Evolutionary conservation across 257 asterid genomes (phyloP).

Genomic region (Ilex aquifolium): DNA sequence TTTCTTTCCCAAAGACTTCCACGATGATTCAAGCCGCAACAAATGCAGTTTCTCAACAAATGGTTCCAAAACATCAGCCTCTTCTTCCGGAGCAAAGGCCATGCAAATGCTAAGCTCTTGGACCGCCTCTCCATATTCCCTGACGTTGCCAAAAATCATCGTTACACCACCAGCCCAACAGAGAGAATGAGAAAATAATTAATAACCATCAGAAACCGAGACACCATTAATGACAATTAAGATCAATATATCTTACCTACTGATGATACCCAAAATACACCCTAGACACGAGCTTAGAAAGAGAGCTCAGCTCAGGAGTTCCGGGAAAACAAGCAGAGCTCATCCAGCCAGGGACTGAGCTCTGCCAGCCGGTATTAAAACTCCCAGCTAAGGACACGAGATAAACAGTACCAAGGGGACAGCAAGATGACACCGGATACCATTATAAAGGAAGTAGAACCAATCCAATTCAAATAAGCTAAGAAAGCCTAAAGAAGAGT

Average conservation of each 20-base stretch:
- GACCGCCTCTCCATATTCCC: constrained; percentile 81
- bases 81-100: constrained; percentile 96
- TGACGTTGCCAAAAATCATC: constrained; percentile 13
- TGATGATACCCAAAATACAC: too few species aligned
- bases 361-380: too few species aligned
- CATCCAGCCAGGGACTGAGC: too few species aligned
- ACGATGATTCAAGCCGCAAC: constrained; percentile 55
- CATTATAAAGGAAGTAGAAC: too few species aligned
- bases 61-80: constrained; percentile 60
- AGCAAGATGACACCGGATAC: too few species aligned
- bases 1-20: constrained; percentile 55
- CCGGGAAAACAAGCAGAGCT: too few species aligned
- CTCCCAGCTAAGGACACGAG: too few species aligned
- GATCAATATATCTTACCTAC: constrained; percentile 32
- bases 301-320: too few species aligned
- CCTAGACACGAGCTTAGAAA: too few species aligned
- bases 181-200: not conserved
- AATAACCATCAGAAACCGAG: not conserved
- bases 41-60: constrained; percentile 79
- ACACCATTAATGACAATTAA: not conserved
- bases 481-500: too few species aligned
- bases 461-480: too few species aligned
- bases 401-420: too few species aligned
- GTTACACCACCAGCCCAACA: not conserved
- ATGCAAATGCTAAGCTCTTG: constrained; percentile 96